These are phyloP conservation scores for Heliamphora exappendiculata DNA, from an alignment of 148 eudicot genomes.

Conservation along the genomic window DNA sequence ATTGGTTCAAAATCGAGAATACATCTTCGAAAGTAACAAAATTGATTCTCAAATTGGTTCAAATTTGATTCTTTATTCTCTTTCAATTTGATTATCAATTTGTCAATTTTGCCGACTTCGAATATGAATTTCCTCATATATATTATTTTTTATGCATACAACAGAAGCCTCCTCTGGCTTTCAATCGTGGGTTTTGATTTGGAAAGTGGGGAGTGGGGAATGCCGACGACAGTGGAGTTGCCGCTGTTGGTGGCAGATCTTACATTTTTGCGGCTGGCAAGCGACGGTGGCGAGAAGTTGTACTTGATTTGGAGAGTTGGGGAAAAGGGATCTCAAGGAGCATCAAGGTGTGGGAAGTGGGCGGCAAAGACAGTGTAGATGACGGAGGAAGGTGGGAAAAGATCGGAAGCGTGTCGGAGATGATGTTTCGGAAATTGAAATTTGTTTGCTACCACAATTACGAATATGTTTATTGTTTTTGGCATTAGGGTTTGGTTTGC, in stretches of 20 bases:
- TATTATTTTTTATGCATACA: too few species aligned
- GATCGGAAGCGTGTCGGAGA: constrained; percentile 42
- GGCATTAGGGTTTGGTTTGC: constrained; percentile 65
- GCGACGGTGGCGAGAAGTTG: constrained; percentile 28
- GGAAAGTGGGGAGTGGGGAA: constrained; percentile 19
- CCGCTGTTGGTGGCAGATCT: too few species aligned
- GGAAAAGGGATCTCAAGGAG: constrained; percentile 48
- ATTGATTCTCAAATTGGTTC: too few species aligned
- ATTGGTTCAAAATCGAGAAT: too few species aligned
- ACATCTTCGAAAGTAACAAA: too few species aligned
- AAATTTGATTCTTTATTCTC: too few species aligned
- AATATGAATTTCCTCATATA: too few species aligned
- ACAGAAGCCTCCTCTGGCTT: constrained; percentile 39
- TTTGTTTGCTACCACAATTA: constrained; percentile 66
- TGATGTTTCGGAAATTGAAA: constrained; percentile 54
- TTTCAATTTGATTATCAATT: too few species aligned
- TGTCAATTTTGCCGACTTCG: too few species aligned
- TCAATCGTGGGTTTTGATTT: constrained; percentile 26
- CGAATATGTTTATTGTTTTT: constrained; percentile 59
- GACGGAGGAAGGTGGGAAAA: constrained; percentile 28
- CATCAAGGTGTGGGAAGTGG: constrained; percentile 50
- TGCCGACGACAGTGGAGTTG: neutral
- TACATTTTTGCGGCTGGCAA: constrained; percentile 38
- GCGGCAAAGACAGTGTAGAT: constrained; percentile 10
- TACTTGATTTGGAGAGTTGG: constrained; percentile 61